These are phyloP conservation scores for Starmerella apis DNA, from an alignment of 805 yeast species.

Conservation along the genomic window DNA sequence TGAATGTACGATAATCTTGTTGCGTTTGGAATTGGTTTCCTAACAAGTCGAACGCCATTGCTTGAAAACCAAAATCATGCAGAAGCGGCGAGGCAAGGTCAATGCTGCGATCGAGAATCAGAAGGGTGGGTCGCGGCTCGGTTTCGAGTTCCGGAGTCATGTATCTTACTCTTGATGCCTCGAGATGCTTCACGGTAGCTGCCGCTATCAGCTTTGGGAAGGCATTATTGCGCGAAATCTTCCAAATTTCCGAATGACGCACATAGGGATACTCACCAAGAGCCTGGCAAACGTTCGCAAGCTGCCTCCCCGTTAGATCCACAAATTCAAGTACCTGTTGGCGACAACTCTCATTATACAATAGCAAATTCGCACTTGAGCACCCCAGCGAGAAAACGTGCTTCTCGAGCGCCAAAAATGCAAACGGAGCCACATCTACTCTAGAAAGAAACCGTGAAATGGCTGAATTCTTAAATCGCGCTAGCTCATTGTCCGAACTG, in stretches of 20 bases:
- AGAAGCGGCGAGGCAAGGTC: slow-evolving; percentile 75
- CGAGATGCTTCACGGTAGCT: slow-evolving; percentile 15
- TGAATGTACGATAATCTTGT: slow-evolving; percentile 18
- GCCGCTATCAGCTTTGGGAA: slow-evolving; percentile 43
- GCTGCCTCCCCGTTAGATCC: slow-evolving; percentile 46
- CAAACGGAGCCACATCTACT: slow-evolving; percentile 38
- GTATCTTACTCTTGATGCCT: slow-evolving; percentile 6
- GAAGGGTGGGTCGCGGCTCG: slow-evolving; percentile 57
- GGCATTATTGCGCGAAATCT: slow-evolving; percentile 42
- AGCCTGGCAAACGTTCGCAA: slow-evolving; percentile 61
- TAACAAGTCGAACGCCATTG: slow-evolving; percentile 73
- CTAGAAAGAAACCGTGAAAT: slow-evolving; percentile 27
- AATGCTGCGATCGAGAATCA: slow-evolving; percentile 72
- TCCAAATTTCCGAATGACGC: slow-evolving; percentile 43
- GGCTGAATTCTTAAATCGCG: slow-evolving; percentile 25
- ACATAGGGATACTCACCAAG: slow-evolving; percentile 85
- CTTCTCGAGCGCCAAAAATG: slow-evolving; percentile 56
- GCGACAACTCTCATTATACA: slow-evolving; percentile 54
- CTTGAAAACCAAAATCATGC: slow-evolving; percentile 86
- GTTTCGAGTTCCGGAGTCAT: slow-evolving; percentile 33
- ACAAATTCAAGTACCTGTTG: slow-evolving; percentile 35
- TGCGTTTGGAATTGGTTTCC: slow-evolving; percentile 10
- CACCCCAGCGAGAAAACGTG: slow-evolving; percentile 61
- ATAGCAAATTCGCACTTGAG: slow-evolving; percentile 53
- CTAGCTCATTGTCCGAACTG: slow-evolving; percentile 20